Evolutionary conservation across 306 rosid genomes (phyloP).

Genomic region (Spatholobus suberectus): DNA sequence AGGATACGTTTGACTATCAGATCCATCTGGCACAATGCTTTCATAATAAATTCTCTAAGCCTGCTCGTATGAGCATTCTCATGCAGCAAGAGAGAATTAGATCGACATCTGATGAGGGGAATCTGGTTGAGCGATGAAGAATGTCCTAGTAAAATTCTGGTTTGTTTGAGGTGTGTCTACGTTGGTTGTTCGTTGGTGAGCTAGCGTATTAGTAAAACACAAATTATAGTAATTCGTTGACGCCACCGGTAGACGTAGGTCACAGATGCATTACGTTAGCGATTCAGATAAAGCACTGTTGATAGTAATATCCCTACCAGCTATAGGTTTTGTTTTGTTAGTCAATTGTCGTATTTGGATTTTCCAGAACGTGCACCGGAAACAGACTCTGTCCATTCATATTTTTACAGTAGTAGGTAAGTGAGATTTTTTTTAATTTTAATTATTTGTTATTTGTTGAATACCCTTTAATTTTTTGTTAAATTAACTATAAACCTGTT

Average conservation of each 20-base stretch:
- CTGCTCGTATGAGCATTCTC: constrained; percentile 11
- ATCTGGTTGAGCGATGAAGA: background rate
- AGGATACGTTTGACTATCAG: background rate
- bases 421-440: background rate
- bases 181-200: background rate
- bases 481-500: no score
- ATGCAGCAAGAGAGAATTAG: background rate
- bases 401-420: background rate
- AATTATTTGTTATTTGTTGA: background rate
- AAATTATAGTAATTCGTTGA: background rate
- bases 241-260: background rate
- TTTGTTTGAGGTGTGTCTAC: background rate
- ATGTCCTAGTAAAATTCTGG: background rate
- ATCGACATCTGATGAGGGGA: background rate
- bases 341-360: background rate
- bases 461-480: background rate
- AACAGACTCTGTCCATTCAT: background rate
- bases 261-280: background rate
- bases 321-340: background rate
- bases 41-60: background rate
- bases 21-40: background rate
- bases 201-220: background rate
- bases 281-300: background rate
- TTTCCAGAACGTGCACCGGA: background rate
- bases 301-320: background rate